phyloP scores from a whole-genome alignment of 805 yeast genomes.

The Pichia phayaonensis region DNA sequence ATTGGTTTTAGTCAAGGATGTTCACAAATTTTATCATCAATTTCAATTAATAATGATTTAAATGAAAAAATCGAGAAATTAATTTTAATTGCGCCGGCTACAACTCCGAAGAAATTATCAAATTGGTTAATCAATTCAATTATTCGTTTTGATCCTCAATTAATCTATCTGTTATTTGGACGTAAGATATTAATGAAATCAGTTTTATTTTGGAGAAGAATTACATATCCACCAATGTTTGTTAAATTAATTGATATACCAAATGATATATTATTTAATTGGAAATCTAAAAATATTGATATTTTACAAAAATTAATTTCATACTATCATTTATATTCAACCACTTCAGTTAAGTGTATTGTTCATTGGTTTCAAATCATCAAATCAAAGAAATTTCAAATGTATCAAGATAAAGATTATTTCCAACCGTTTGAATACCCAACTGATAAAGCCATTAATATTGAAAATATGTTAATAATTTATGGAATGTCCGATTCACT shows the following conservation, averaged over 20 bases:
- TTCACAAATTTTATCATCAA: slow-evolving; percentile 86
- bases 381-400: slow-evolving; percentile 66
- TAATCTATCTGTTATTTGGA: slow-evolving; percentile 71
- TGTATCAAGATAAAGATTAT: slow-evolving; percentile 71
- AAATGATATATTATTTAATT: slow-evolving; percentile 62
- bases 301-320: slow-evolving; percentile 68
- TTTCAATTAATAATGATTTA: slow-evolving; percentile 62
- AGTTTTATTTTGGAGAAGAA: slow-evolving; percentile 60
- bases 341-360: slow-evolving; percentile 84
- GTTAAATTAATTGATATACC: slow-evolving; percentile 64
- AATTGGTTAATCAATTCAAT: slow-evolving; percentile 72
- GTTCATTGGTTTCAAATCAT: slow-evolving; percentile 98
- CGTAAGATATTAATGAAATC: slow-evolving; percentile 59
- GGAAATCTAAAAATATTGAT: slow-evolving; percentile 70
- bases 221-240: slow-evolving; percentile 71
- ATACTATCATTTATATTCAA: slow-evolving; percentile 82
- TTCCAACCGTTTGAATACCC: slow-evolving; percentile 42
- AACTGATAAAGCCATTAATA: slow-evolving; percentile 42
- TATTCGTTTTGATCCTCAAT: slow-evolving; percentile 67
- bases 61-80: slow-evolving; percentile 45
- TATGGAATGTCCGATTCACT: slow-evolving; percentile 81
- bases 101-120: slow-evolving; percentile 82
- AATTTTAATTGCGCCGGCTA: slow-evolving; percentile 75
- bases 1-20: slow-evolving; percentile 95
- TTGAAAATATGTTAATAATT: slow-evolving; percentile 61